Percentiles rank a stretch among this genome's conserved stretches.
Evolutionary conservation across 148 eudicot species (phyloP).

Genomic region (Rhododendron mucronatum): DNA sequence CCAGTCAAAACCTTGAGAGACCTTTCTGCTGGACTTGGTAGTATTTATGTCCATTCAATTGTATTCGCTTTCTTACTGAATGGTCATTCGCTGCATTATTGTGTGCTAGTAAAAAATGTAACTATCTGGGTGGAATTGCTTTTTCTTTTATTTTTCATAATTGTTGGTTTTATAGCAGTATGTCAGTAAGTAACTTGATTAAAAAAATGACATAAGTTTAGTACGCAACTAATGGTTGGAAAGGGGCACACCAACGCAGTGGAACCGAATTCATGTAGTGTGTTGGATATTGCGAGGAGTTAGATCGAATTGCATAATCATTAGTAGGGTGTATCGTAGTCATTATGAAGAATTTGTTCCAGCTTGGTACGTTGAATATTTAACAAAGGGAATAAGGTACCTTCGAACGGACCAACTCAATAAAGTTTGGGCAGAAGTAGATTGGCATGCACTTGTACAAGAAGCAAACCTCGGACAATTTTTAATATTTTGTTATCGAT

Average conservation of each 20-base stretch:
- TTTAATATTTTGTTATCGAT: no score
- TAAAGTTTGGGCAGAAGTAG: no score
- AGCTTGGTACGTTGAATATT: neutral
- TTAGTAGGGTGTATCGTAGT: neutral
- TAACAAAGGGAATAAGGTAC: no score
- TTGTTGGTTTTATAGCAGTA: neutral
- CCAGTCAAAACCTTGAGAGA: no score
- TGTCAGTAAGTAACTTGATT: neutral
- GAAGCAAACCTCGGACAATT: no score
- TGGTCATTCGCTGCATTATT: neutral
- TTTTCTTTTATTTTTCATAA: neutral
- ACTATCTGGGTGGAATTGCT: neutral
- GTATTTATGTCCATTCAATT: conserved; percentile 1
- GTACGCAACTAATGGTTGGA: no score
- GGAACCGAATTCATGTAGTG: neutral
- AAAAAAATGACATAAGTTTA: neutral
- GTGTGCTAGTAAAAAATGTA: neutral
- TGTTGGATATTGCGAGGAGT: neutral
- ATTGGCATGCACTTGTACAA: no score
- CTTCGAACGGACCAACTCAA: no score
- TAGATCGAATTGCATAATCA: no score
- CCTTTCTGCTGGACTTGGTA: conserved; percentile 94
- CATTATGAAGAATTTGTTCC: neutral
- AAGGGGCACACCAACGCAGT: neutral
- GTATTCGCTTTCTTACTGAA: neutral